Conservation (phyloP, 1,284 basidiomycete species). For the Trametes polyzona region DNA sequence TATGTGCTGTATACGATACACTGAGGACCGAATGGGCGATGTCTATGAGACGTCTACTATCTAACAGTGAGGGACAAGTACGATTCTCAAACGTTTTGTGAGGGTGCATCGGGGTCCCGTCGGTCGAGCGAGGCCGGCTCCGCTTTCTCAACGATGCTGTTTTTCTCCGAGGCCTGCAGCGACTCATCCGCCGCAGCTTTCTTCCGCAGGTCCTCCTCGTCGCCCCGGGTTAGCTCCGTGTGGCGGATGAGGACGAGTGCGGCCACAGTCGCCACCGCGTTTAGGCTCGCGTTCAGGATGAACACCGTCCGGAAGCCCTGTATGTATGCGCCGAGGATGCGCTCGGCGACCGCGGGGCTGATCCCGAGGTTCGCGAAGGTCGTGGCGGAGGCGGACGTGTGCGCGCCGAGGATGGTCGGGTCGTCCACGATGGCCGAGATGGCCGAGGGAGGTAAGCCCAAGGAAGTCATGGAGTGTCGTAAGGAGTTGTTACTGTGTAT, state of each 20-base stretch:
- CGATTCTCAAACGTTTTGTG: conserved; percentile 4
- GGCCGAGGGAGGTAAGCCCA: conserved; percentile 39
- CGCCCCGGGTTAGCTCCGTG: conserved; percentile 57
- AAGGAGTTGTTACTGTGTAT: conserved; percentile 59
- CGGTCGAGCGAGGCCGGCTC: not conserved
- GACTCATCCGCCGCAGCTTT: conserved; percentile 31
- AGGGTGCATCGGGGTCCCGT: not conserved
- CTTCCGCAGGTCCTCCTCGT: conserved; percentile 51
- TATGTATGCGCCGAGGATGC: conserved; percentile 59
- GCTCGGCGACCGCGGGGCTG: conserved; percentile 39
- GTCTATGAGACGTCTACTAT: no score
- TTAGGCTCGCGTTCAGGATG: conserved; percentile 53
- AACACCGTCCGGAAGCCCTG: conserved; percentile 62
- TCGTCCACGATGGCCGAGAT: conserved; percentile 51
- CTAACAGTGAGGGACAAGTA: no score
- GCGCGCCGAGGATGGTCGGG: conserved; percentile 48
- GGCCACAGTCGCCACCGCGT: conserved; percentile 50
- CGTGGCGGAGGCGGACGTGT: conserved; percentile 34
- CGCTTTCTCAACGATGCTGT: not conserved
- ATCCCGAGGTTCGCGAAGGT: conserved; percentile 41
- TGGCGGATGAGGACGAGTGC: conserved; percentile 62
- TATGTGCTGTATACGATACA: not conserved
- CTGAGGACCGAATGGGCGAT: not conserved
- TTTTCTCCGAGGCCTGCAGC: conserved; percentile 7
- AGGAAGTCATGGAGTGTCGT: conserved; percentile 43